Percentiles rank a stretch among this genome's conserved stretches.
phyloP scores from a whole-genome alignment of 2,329 filamentous ascomycete species.

The Pleurostoma richardsiae region DNA sequence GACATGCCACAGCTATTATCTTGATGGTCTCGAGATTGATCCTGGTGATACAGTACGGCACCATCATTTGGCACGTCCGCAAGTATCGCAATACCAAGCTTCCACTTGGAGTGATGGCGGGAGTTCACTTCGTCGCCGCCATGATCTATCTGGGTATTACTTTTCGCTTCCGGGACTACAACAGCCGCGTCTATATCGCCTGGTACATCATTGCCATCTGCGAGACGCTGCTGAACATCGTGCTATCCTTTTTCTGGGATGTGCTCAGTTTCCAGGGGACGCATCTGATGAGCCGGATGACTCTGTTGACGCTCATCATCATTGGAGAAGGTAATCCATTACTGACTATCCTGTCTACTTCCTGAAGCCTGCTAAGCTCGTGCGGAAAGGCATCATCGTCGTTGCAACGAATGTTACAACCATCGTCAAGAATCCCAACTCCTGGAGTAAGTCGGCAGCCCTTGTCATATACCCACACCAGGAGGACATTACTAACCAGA shows the following conservation, averaged over 20 bases:
- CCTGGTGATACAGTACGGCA: conserved; percentile 47
- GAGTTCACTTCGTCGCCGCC: conserved; percentile 25
- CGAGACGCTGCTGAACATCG: conserved; percentile 47
- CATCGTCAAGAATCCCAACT: conserved; percentile 33
- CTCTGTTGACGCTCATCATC: conserved; percentile 59
- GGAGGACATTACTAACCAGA: too few relatives aligned
- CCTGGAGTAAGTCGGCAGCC: conserved; percentile 26
- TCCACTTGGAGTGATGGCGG: conserved; percentile 7
- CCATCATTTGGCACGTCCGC: conserved; percentile 35
- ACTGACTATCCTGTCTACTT: too few relatives aligned
- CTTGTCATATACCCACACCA: too few relatives aligned
- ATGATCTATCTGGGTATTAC: conserved; percentile 32
- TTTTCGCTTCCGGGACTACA: conserved; percentile 28
- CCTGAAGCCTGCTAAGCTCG: too few relatives aligned
- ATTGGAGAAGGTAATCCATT: conserved; percentile 48
- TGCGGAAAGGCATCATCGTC: conserved; percentile 40
- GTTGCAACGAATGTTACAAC: conserved; percentile 46
- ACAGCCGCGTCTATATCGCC: conserved; percentile 27
- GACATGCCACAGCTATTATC: conserved; percentile 27
- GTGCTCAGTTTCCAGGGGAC: conserved; percentile 57
- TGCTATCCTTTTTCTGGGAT: conserved; percentile 47
- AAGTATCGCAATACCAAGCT: background rate
- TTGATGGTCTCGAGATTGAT: conserved; percentile 48
- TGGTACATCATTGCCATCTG: conserved; percentile 51
- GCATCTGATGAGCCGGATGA: conserved; percentile 59